Conservation (phyloP, 805 yeast species). For the Candida michaelii region DNA sequence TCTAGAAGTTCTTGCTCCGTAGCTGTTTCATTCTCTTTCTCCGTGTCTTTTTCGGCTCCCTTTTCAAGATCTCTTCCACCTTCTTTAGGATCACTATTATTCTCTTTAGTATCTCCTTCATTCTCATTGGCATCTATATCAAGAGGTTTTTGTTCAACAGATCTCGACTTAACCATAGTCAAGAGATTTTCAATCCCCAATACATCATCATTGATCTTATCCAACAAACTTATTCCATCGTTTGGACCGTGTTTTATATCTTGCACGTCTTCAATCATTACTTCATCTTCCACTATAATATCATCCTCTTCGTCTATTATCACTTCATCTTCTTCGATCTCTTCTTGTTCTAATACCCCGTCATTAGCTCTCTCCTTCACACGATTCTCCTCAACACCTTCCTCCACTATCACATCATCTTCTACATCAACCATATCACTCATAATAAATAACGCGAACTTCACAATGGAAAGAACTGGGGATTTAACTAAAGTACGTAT, state of each 20-base stretch:
- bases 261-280: no score
- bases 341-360: background rate
- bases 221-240: background rate
- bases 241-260: no score
- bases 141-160: background rate
- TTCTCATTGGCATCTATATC: background rate
- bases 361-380: background rate
- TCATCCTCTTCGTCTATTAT: background rate
- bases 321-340: background rate
- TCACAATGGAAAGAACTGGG: conserved; percentile 5
- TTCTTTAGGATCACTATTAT: background rate
- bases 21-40: no score
- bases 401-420: background rate
- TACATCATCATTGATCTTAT: background rate
- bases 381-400: background rate
- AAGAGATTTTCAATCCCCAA: conserved; percentile 3
- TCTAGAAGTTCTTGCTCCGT: no score
- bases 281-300: no score
- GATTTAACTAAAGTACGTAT: conserved; percentile 6
- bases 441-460: conserved; percentile 5
- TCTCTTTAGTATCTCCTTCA: background rate
- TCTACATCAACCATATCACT: background rate
- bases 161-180: background rate
- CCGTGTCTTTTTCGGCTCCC: no score
- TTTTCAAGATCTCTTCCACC: no score